Percentiles rank a stretch among this genome's conserved stretches.
Conservation (phyloP, 345 rosid genomes). For the Moricandia moricandioides region DNA sequence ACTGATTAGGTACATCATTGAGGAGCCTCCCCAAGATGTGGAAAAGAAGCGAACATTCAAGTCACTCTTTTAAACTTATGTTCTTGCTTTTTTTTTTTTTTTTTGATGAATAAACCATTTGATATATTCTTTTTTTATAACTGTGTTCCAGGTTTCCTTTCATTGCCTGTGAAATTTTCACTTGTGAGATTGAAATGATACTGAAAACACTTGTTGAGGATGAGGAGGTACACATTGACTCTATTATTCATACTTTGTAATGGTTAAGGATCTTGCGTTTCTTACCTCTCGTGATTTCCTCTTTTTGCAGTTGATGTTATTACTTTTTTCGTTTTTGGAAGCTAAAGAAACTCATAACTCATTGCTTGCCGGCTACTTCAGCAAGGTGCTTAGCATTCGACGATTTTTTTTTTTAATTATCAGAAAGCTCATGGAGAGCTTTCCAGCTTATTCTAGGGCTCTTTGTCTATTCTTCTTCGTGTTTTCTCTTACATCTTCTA, state of each 20-base stretch:
- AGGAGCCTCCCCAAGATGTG: slow-evolving; percentile 69
- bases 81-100: neutral
- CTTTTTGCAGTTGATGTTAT: slow-evolving; percentile 70
- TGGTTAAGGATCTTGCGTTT: neutral
- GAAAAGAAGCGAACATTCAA: slow-evolving; percentile 72
- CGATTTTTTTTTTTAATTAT: neutral
- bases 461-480: neutral
- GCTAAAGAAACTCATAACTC: slow-evolving; percentile 61
- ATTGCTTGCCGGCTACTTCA: slow-evolving; percentile 82
- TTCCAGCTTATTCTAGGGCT: neutral
- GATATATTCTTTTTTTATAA: neutral
- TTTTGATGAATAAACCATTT: slow-evolving; percentile 13
- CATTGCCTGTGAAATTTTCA: slow-evolving; percentile 89
- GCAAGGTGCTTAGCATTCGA: slow-evolving; percentile 62
- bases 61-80: slow-evolving; percentile 42
- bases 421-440: slow-evolving; percentile 9
- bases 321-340: slow-evolving; percentile 82
- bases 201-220: slow-evolving; percentile 87
- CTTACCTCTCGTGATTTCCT: slow-evolving; percentile 29
- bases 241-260: neutral
- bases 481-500: slow-evolving; percentile 5
- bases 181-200: slow-evolving; percentile 91
- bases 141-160: slow-evolving; percentile 69
- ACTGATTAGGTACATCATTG: slow-evolving; percentile 71
- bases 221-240: slow-evolving; percentile 60